Base-by-base conservation (phyloP, 1,284 basidiomycete genomes). In the Puccinia sorghi region DNA sequence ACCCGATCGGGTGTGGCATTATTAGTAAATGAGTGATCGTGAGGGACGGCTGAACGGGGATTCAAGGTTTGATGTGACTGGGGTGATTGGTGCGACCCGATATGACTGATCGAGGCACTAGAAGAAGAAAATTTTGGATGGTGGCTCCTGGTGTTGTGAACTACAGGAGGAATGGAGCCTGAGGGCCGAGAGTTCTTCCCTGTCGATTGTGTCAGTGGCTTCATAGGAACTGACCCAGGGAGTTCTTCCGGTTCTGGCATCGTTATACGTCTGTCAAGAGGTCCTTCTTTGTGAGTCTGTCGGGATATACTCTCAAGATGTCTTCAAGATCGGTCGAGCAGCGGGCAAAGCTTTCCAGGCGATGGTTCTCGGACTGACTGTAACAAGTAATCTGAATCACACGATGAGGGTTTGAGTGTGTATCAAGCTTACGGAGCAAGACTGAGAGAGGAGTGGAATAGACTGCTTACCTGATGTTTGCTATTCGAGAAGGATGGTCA, bases 81-180 rank as follows among this genome's bases (percentile, higher is more conserved):
- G n/a, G 39, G 39, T 41, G 13, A 22, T 27, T 37, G 54, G 27
- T 59, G 56, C 1, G 70, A 2, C 27, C 37, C 17, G 52, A 43
- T 15, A 43, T 72, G 54, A 43, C 70, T 57, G 52, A 72, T 56
- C 39, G 70, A 72, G 20, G 70, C 70, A 57, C 54, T 52, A 32
- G 70, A 57, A 6, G 70, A 54, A n/a, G 46, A 43, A 13, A 9
- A 39, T n/a, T 52, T 48, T 8, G 54, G 22, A 25, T 72, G 52
- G 48, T 43, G 48, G 37, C 7, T 72, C 39, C 25, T 39, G 54
- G 52, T 39, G 11, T 57, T 15, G 3, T 59, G 63, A 13, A 66
- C 9, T 20, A 27, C 7, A 22, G 66, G 61, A 22, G 61, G 61
- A 13, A 46, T 64, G 17, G 61, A 64, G 61, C 61, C 61, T 22